Conservation (phyloP, 2,329 filamentous ascomycete species). For the Exophiala viscosa region DNA sequence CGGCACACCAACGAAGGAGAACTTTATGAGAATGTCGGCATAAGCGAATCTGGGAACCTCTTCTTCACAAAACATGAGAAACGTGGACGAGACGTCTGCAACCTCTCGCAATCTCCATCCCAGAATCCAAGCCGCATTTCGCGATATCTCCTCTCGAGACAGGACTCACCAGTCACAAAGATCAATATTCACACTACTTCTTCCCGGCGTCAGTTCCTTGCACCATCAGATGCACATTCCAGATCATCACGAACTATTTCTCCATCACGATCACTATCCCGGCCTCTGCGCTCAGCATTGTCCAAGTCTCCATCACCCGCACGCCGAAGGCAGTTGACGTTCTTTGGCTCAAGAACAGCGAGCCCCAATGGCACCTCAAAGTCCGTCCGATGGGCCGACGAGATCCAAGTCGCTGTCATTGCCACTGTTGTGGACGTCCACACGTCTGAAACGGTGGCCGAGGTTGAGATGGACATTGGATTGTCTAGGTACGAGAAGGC, state of each 20-base stretch:
- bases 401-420: constrained; percentile 11
- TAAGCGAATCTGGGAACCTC: neutral
- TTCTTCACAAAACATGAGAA: neutral
- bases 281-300: constrained; percentile 18
- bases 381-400: constrained; percentile 22
- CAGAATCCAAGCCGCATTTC: constrained; percentile 3
- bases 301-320: constrained; percentile 14
- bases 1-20: constrained; percentile 9
- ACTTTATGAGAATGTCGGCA: constrained; percentile 2
- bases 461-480: constrained; percentile 7
- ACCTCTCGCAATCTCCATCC: neutral
- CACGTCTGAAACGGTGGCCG: neutral
- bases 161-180: constrained; percentile 8
- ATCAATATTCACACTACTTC: constrained; percentile 15
- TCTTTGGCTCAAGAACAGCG: constrained; percentile 4
- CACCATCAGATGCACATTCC: neutral
- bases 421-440: constrained; percentile 6
- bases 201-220: neutral
- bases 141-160: constrained; percentile 3
- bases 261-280: constrained; percentile 1
- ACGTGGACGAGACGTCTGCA: neutral
- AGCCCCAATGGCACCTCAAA: constrained; percentile 10
- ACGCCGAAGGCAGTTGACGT: neutral
- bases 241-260: neutral
- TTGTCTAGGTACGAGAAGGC: neutral